Conservation (phyloP, 768 basidiomycete species). For the Leccinellum albellum region DNA sequence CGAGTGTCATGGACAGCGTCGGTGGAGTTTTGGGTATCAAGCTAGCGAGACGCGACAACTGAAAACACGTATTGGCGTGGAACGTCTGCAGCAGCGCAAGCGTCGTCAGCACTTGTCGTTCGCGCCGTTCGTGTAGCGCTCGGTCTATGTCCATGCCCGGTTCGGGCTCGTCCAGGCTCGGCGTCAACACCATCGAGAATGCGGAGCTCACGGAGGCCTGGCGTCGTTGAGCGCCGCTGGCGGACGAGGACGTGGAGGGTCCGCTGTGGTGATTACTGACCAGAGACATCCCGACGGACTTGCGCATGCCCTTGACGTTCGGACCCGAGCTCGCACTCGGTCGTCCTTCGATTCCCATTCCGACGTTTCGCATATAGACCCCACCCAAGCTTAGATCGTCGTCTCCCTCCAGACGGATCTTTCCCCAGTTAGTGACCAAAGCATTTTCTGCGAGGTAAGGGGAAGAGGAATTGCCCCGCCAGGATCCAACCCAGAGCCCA, state of each 20-base stretch:
- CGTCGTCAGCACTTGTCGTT: constrained; percentile 41
- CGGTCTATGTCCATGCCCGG: constrained; percentile 9
- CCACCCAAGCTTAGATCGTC: constrained; percentile 48
- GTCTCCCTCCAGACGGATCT: constrained; percentile 60
- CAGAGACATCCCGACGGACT: constrained; percentile 50
- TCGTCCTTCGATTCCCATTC: constrained; percentile 71
- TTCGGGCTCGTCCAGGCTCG: constrained; percentile 29
- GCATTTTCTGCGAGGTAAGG: constrained; percentile 50
- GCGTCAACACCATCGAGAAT: constrained; percentile 13
- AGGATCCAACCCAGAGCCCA: constrained; percentile 74
- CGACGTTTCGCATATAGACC: constrained; percentile 51
- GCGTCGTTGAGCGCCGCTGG: constrained; percentile 26
- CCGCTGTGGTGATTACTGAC: constrained; percentile 33
- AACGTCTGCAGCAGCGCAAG: constrained; percentile 64
- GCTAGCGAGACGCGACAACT: constrained; percentile 43
- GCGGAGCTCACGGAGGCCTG: constrained; percentile 32
- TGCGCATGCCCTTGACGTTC: constrained; percentile 37
- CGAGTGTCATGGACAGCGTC: neutral
- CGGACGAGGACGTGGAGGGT: constrained; percentile 25
- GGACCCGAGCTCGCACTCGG: constrained; percentile 30
- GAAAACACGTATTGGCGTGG: constrained; percentile 60
- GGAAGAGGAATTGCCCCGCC: constrained; percentile 44
- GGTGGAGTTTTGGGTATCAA: constrained; percentile 17
- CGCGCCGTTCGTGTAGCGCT: constrained; percentile 26
- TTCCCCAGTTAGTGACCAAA: constrained; percentile 50